These are phyloP conservation scores for Cystobasidium ongulense DNA, from an alignment of 768 basidiomycete species.

Conservation along the genomic window DNA sequence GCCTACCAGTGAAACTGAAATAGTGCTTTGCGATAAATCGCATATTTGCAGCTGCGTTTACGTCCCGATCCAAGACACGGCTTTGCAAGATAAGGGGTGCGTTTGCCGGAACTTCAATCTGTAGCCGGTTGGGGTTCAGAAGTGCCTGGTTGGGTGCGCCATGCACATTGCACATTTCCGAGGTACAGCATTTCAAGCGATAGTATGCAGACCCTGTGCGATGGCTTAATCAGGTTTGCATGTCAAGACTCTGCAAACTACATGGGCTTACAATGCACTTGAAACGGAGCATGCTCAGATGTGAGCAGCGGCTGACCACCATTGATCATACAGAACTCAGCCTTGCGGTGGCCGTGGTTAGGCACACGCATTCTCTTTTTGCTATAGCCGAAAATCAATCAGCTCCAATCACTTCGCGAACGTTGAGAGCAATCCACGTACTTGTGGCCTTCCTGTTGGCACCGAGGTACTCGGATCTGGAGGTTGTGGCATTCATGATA, in stretches of 20 bases:
- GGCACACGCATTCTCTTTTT: no score
- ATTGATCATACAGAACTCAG: no score
- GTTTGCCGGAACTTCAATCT: neutral
- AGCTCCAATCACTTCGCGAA: no score
- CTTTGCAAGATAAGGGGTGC: neutral
- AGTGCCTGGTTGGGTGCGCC: neutral
- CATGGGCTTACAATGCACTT: no score
- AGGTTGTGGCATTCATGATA: neutral
- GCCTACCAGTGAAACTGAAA: neutral
- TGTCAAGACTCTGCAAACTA: neutral
- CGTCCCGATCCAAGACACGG: neutral
- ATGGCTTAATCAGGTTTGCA: neutral
- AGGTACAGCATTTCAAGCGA: neutral
- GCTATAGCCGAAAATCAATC: no score
- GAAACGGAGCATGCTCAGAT: no score
- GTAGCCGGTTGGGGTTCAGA: neutral
- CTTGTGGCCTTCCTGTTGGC: neutral
- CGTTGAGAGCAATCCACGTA: neutral
- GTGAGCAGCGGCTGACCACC: no score
- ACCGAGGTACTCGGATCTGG: neutral
- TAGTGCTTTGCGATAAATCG: neutral
- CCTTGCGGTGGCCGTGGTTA: no score
- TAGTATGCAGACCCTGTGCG: neutral
- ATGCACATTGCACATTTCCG: neutral
- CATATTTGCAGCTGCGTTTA: neutral